phyloP scores from a whole-genome alignment of 2,329 filamentous ascomycete species.

The Verticillium nubilum region DNA sequence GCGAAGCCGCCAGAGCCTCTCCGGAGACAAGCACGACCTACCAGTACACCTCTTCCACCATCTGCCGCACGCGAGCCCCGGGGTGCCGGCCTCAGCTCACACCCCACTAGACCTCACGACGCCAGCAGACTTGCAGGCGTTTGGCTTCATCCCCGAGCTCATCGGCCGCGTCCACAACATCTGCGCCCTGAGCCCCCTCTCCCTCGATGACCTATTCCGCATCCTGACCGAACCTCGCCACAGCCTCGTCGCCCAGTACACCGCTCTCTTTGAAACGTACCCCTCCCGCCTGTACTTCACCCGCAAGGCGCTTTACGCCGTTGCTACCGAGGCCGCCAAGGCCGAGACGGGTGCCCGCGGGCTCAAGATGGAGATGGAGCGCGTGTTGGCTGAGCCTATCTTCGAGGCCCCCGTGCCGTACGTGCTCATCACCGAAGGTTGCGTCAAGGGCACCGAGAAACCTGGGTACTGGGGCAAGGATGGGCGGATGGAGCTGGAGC shows the following conservation, averaged over 20 bases:
- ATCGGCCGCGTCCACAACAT: conserved; percentile 92
- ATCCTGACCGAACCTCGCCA: conserved; percentile 92
- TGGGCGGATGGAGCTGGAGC: conserved; percentile 63
- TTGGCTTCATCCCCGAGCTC: conserved; percentile 91
- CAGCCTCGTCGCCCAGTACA: conserved; percentile 82
- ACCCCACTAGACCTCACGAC: conserved; percentile 67
- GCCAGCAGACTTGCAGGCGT: conserved; percentile 72
- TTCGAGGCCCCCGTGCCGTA: conserved; percentile 75
- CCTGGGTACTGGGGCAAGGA: conserved; percentile 63
- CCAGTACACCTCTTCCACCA: conserved; percentile 56
- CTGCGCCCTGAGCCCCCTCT: conserved; percentile 75
- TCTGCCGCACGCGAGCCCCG: conserved; percentile 46
- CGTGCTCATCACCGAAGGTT: conserved; percentile 66
- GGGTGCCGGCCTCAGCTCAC: conserved; percentile 30
- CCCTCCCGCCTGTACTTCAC: conserved; percentile 83
- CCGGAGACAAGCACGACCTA: conserved; percentile 50
- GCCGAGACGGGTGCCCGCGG: conserved; percentile 72
- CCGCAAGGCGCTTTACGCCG: conserved; percentile 69
- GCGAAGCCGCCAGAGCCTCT: conserved; percentile 47
- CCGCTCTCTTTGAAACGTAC: conserved; percentile 73
- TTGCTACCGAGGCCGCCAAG: conserved; percentile 62
- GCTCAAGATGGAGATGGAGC: conserved; percentile 75
- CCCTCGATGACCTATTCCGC: conserved; percentile 63
- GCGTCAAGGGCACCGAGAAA: conserved; percentile 58
- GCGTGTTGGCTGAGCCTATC: conserved; percentile 72